A percentile compares a stretch with the other conserved stretches of the same genome.
These are phyloP conservation scores for Lactarius deliciosus DNA, from an alignment of 768 basidiomycete genomes.

Conservation along the genomic window DNA sequence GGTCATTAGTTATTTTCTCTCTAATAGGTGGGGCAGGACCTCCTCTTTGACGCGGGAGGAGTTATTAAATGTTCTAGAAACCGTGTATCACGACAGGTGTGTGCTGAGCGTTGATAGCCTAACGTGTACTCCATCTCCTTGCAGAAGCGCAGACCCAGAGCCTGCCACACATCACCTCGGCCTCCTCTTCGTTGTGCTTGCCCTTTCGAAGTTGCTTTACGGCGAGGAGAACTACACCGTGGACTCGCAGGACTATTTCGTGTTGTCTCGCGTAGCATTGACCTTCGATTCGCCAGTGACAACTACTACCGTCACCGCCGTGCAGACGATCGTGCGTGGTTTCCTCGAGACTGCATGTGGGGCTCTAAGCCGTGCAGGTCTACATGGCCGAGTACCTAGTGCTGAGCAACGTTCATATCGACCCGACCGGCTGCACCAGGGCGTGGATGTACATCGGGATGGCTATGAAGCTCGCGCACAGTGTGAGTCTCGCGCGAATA, in stretches of 20 bases:
- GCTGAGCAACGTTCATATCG: conserved; percentile 49
- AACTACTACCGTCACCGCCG: conserved; percentile 53
- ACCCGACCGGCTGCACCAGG: conserved; percentile 44
- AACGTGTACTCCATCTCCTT: neutral
- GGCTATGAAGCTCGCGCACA: conserved; percentile 56
- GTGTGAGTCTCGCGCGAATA: conserved; percentile 44
- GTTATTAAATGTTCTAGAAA: conserved; percentile 54
- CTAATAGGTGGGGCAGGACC: conserved; percentile 43
- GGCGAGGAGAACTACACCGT: conserved; percentile 48
- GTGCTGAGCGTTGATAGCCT: neutral
- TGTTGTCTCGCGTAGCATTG: conserved; percentile 55
- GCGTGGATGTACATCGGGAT: conserved; percentile 60
- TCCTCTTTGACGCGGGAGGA: conserved; percentile 52
- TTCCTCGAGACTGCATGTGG: conserved; percentile 30
- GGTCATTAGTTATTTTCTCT: neutral
- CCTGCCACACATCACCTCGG: conserved; percentile 54
- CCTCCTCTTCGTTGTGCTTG: conserved; percentile 64
- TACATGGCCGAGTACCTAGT: conserved; percentile 53
- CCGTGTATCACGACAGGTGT: conserved; percentile 55
- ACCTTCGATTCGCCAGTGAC: conserved; percentile 46
- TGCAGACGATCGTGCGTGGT: conserved; percentile 55
- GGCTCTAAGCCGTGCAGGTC: conserved; percentile 33
- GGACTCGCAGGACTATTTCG: conserved; percentile 61
- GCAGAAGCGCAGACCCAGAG: conserved; percentile 41
- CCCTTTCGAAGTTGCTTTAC: conserved; percentile 65